These are phyloP conservation scores for Lunularia cruciata DNA, from an alignment of 225 moss, liverwort and hornwort species.

Conservation along the genomic window DNA sequence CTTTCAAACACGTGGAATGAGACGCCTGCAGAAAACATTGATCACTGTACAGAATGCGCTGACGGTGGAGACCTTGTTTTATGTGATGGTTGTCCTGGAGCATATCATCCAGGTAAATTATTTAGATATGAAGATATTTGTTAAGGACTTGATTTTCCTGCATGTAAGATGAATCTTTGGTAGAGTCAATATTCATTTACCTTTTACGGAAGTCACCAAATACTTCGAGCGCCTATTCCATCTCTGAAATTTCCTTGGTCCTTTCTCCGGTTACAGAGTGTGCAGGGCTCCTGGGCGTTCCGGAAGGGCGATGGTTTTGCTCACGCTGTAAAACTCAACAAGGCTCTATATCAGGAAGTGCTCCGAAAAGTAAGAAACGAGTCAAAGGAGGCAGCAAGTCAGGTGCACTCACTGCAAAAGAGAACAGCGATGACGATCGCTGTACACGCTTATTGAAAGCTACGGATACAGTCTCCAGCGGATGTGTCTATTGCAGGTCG, in stretches of 20 bases:
- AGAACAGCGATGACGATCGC: constrained; percentile 49
- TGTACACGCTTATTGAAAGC: constrained; percentile 73
- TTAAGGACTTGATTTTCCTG: background rate
- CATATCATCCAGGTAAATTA: constrained; percentile 78
- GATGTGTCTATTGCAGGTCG: constrained; percentile 93
- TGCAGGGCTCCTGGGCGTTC: constrained; percentile 53
- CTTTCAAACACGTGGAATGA: constrained; percentile 52
- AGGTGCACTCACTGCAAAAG: constrained; percentile 25
- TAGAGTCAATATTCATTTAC: too few relatives aligned
- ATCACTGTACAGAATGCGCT: constrained; percentile 77
- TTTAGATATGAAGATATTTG: background rate
- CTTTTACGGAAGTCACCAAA: too few relatives aligned
- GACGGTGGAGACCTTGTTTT: constrained; percentile 72
- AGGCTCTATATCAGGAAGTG: constrained; percentile 43
- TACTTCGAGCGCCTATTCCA: too few relatives aligned
- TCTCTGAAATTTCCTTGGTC: background rate
- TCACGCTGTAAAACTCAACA: constrained; percentile 54
- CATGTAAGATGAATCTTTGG: background rate
- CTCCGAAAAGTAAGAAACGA: constrained; percentile 55
- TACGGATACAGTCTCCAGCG: constrained; percentile 63
- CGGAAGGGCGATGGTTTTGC: constrained; percentile 63
- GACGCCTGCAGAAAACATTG: constrained; percentile 49
- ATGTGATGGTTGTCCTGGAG: constrained; percentile 80
- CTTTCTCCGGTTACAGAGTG: constrained; percentile 62
- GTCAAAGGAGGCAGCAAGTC: constrained; percentile 50